Conservation (phyloP, 257 asterid species). For the Dorcoceras hygrometricum region DNA sequence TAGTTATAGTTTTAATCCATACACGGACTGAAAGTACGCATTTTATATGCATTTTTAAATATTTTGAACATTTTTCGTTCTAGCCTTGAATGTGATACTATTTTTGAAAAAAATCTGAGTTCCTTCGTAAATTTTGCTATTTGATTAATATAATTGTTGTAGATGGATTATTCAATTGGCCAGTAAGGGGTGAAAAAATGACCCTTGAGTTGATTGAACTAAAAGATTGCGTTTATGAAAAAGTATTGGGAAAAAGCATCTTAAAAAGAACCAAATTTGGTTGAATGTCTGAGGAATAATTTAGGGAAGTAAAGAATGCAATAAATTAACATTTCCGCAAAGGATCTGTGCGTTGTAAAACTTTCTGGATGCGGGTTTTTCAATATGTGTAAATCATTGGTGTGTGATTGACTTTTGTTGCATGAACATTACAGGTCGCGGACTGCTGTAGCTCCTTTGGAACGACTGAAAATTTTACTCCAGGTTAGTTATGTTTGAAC, state of each 20-base stretch:
- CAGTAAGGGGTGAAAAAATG: no score
- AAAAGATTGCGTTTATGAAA: background rate
- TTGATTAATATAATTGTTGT: background rate
- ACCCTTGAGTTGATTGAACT: constrained; percentile 11
- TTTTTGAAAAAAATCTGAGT: background rate
- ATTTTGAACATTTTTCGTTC: background rate
- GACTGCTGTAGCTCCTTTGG: constrained; percentile 97
- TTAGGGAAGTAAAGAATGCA: no score
- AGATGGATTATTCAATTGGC: background rate
- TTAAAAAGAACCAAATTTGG: background rate
- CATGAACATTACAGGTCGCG: constrained; percentile 67
- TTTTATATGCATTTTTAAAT: background rate
- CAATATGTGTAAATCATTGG: background rate
- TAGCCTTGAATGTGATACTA: background rate
- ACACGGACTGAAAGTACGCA: background rate
- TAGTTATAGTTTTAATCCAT: background rate
- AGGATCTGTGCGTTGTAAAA: constrained; percentile 4
- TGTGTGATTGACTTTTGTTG: constrained; percentile 16
- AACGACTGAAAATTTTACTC: constrained; percentile 83
- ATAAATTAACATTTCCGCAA: background rate
- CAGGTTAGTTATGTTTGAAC: constrained; percentile 56
- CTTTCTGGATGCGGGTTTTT: constrained; percentile 15
- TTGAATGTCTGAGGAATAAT: no score
- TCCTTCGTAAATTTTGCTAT: background rate
- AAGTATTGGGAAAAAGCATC: background rate